Percentiles rank a stretch among this genome's conserved stretches.
These are phyloP conservation scores for Chenopodium album DNA, from an alignment of 148 eudicot genomes.

Conservation along the genomic window DNA sequence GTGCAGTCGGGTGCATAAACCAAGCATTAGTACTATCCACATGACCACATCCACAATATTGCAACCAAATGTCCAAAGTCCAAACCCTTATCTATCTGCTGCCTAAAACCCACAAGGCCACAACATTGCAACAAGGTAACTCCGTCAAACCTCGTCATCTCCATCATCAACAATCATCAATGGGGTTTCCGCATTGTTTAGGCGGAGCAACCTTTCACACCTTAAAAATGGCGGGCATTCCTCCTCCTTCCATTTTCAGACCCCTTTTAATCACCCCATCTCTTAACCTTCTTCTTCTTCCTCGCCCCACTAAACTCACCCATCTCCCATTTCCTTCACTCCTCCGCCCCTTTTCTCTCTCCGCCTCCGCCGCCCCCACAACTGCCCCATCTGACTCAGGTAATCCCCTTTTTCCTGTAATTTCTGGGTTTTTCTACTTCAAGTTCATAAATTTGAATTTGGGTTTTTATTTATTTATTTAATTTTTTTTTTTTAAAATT, in stretches of 20 bases:
- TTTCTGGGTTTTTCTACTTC: neutral
- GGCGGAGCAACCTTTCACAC: conserved; percentile 38
- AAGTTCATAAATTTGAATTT: neutral
- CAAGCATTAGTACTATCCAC: no score
- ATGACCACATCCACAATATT: no score
- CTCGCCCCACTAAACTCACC: conserved; percentile 10
- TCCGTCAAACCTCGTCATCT: neutral
- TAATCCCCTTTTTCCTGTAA: neutral
- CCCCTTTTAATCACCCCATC: conserved; percentile 28
- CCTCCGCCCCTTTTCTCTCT: conserved; percentile 39
- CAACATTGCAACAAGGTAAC: neutral
- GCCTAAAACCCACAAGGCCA: neutral
- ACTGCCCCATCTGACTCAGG: conserved; percentile 38
- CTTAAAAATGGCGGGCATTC: conserved; percentile 42
- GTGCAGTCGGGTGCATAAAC: no score
- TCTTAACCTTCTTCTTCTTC: conserved; percentile 16
- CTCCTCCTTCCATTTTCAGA: conserved; percentile 31
- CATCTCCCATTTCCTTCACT: conserved; percentile 31
- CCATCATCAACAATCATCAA: conserved; percentile 1
- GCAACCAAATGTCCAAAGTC: no score
- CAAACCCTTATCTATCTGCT: neutral
- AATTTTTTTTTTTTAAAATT: neutral
- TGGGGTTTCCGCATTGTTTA: conserved; percentile 33
- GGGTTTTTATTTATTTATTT: neutral
- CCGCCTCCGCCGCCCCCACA: conserved; percentile 24